Conservation (phyloP, 352 stramenopile genomes). For the Phytophthora lateralis region DNA sequence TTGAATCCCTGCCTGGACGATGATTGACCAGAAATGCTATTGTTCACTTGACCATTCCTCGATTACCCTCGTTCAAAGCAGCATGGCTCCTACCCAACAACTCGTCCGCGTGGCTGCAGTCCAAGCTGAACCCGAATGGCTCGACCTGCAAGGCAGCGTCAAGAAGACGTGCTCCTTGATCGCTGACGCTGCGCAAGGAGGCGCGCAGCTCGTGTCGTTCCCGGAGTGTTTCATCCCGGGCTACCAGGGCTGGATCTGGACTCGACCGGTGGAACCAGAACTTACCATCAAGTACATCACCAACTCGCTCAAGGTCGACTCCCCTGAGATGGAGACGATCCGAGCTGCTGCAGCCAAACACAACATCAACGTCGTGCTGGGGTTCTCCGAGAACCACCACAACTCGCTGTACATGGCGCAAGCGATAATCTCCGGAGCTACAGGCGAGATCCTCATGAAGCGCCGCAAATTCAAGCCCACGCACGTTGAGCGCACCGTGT, state of each 20-base stretch:
- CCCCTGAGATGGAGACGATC: constrained; percentile 32
- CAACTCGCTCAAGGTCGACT: constrained; percentile 30
- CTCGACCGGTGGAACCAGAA: constrained; percentile 17
- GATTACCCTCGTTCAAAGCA: background rate
- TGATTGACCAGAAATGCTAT: too few relatives aligned
- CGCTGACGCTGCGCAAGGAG: constrained; percentile 21
- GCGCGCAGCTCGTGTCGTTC: constrained; percentile 21
- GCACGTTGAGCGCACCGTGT: constrained; percentile 29
- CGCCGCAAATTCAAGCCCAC: constrained; percentile 36
- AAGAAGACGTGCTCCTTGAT: constrained; percentile 27
- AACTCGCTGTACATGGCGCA: constrained; percentile 37
- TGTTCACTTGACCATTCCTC: background rate
- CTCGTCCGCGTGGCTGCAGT: constrained; percentile 12
- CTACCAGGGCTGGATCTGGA: constrained; percentile 27
- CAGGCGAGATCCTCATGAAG: constrained; percentile 30
- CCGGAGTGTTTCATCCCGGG: constrained; percentile 28
- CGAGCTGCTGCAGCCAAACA: constrained; percentile 19
- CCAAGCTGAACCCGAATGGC: constrained; percentile 29
- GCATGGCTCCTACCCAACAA: background rate
- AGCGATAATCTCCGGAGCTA: constrained; percentile 23
- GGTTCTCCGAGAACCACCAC: constrained; percentile 38
- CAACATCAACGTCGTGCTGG: constrained; percentile 33
- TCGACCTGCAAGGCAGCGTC: constrained; percentile 20
- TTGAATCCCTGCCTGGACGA: too few relatives aligned
- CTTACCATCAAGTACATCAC: constrained; percentile 24